Evolutionary conservation across 2,329 filamentous ascomycete genomes (phyloP).

Genomic region (Dactylellina haptotyla): DNA sequence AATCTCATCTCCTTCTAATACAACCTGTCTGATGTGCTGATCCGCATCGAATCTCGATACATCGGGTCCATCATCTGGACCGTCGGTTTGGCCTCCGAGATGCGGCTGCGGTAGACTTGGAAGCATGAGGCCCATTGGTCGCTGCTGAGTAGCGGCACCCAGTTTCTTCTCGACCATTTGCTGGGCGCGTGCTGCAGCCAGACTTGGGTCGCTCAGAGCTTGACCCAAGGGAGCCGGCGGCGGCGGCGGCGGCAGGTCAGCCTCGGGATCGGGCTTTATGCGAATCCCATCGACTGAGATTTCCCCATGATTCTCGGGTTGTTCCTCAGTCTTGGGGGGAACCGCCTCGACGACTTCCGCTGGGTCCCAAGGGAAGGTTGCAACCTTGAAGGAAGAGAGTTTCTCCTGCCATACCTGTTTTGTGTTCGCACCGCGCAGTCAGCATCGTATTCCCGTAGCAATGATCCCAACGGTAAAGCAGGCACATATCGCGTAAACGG

Average conservation of each 20-base stretch:
- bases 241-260: slow-evolving; percentile 60
- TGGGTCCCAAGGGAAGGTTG: slow-evolving; percentile 96
- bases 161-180: slow-evolving; percentile 58
- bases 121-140: slow-evolving; percentile 48
- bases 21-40: slow-evolving; percentile 36
- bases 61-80: slow-evolving; percentile 57
- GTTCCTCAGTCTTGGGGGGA: slow-evolving; percentile 59
- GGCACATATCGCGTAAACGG: background rate
- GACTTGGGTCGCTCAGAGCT: slow-evolving; percentile 58
- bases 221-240: slow-evolving; percentile 57
- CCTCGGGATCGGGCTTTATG: slow-evolving; percentile 64
- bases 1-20: slow-evolving; percentile 48
- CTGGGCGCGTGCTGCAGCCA: slow-evolving; percentile 57
- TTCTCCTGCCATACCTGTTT: slow-evolving; percentile 91
- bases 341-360: slow-evolving; percentile 63
- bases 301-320: slow-evolving; percentile 42
- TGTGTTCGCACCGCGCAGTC: slow-evolving; percentile 22
- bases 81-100: slow-evolving; percentile 58
- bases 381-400: slow-evolving; percentile 83
- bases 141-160: slow-evolving; percentile 17
- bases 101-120: slow-evolving; percentile 59
- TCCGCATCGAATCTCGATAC: slow-evolving; percentile 30
- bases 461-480: background rate
- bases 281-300: slow-evolving; percentile 57
- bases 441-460: slow-evolving; percentile 20